Evolutionary conservation across 352 stramenopile genomes (phyloP).

Genomic region (Phytophthora europaea): DNA sequence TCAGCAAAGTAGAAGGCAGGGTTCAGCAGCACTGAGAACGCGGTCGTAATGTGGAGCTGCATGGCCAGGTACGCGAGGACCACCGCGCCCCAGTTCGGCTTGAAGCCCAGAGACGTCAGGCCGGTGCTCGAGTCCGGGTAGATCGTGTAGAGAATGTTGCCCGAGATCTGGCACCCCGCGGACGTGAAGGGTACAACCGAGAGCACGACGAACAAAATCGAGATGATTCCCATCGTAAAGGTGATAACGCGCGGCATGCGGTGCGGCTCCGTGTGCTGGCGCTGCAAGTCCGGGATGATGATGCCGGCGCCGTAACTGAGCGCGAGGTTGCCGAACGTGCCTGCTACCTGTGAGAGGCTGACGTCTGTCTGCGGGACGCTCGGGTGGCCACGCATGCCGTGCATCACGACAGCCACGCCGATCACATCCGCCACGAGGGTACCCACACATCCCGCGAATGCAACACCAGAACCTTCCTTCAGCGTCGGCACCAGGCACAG

Average conservation of each 20-base stretch:
- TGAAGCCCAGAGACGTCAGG: slow-evolving; percentile 48
- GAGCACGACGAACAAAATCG: slow-evolving; percentile 44
- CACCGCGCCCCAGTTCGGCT: slow-evolving; percentile 37
- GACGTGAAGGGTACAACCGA: slow-evolving; percentile 50
- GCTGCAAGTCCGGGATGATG: slow-evolving; percentile 42
- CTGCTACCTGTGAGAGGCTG: slow-evolving; percentile 43
- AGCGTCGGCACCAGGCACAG: slow-evolving; percentile 42
- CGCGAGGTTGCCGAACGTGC: slow-evolving; percentile 55
- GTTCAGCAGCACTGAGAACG: slow-evolving; percentile 50
- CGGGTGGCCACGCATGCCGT: slow-evolving; percentile 44
- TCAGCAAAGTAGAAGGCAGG: slow-evolving; percentile 54
- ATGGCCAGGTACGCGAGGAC: slow-evolving; percentile 40
- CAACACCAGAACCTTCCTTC: slow-evolving; percentile 42
- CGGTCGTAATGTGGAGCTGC: slow-evolving; percentile 44
- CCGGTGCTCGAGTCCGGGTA: slow-evolving; percentile 50
- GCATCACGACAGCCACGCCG: slow-evolving; percentile 38
- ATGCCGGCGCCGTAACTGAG: slow-evolving; percentile 58
- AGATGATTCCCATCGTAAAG: slow-evolving; percentile 48
- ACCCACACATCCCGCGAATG: slow-evolving; percentile 45
- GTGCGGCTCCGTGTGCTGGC: slow-evolving; percentile 38
- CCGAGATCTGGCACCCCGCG: slow-evolving; percentile 64
- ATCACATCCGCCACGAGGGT: slow-evolving; percentile 57
- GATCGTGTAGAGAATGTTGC: slow-evolving; percentile 65
- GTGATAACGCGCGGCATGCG: slow-evolving; percentile 40
- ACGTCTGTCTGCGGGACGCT: slow-evolving; percentile 41